phyloP scores from a whole-genome alignment of 768 basidiomycete genomes.

The Suillus subaureus region DNA sequence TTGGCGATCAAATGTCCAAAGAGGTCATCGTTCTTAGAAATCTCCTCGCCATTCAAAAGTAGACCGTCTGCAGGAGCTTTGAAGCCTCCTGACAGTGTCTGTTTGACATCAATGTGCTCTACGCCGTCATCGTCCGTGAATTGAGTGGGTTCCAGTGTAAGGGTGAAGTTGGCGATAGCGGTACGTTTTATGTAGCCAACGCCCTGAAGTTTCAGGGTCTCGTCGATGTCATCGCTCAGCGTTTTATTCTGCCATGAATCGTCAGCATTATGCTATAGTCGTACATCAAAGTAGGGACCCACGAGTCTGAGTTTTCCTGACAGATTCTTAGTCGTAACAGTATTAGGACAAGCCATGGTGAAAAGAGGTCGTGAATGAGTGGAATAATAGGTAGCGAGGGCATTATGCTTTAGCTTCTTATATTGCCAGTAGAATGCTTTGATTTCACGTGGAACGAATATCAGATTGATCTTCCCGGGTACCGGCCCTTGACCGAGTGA shows the following conservation, averaged over 20 bases:
- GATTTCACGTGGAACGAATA: background rate
- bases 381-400: background rate
- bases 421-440: background rate
- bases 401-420: background rate
- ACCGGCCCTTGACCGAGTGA: background rate
- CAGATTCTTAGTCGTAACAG: background rate
- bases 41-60: slow-evolving; percentile 50
- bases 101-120: slow-evolving; percentile 67
- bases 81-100: slow-evolving; percentile 60
- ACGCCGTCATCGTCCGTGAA: slow-evolving; percentile 54
- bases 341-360: background rate
- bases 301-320: slow-evolving; percentile 3
- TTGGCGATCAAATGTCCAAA: slow-evolving; percentile 58
- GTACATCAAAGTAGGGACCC: background rate
- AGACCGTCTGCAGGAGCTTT: slow-evolving; percentile 56
- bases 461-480: background rate
- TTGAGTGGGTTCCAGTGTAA: slow-evolving; percentile 61
- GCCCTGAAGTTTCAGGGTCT: slow-evolving; percentile 63
- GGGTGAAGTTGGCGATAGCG: slow-evolving; percentile 51
- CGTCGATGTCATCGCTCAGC: slow-evolving; percentile 57
- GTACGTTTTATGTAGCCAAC: slow-evolving; percentile 67
- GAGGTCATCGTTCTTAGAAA: slow-evolving; percentile 49
- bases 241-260: slow-evolving; percentile 53
- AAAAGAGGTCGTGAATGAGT: background rate
- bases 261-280: too few species aligned